phyloP scores from a whole-genome alignment of 2,329 filamentous ascomycete species.

The Huntiella bhutanensis region DNA sequence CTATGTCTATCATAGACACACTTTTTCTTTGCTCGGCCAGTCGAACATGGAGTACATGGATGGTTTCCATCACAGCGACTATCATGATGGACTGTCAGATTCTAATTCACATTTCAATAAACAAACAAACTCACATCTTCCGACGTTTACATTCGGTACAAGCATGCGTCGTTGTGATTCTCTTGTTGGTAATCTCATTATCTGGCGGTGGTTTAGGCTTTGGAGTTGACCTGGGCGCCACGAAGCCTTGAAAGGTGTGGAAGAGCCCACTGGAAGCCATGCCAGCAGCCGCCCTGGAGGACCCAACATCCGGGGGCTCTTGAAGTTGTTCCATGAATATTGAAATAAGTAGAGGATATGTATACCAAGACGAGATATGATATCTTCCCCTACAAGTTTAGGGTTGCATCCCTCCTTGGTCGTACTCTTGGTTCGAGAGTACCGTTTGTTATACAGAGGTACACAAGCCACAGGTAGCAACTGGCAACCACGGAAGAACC shows the following conservation, averaged over 20 bases:
- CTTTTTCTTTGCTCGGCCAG: slow-evolving; percentile 59
- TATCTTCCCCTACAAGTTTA: too few species aligned
- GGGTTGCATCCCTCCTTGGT: too few species aligned
- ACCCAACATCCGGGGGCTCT: too few species aligned
- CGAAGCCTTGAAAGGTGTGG: slow-evolving; percentile 33
- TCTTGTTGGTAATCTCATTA: slow-evolving; percentile 21
- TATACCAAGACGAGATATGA: too few species aligned
- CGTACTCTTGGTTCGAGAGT: too few species aligned
- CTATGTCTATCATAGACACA: slow-evolving; percentile 70
- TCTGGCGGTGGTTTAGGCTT: slow-evolving; percentile 19
- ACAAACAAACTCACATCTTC: slow-evolving; percentile 39
- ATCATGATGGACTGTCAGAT: background rate
- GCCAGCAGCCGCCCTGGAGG: slow-evolving; percentile 18
- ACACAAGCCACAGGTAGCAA: too few species aligned
- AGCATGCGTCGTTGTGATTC: slow-evolving; percentile 41
- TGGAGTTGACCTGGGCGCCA: slow-evolving; percentile 19
- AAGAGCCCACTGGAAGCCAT: slow-evolving; percentile 20
- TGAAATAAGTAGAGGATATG: slow-evolving; percentile 20
- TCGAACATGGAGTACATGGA: slow-evolving; percentile 66
- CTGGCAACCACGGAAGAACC: too few species aligned
- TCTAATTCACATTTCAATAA: background rate
- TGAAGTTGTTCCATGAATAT: too few species aligned
- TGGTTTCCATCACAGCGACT: slow-evolving; percentile 60
- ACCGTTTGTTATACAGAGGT: too few species aligned
- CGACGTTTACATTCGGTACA: slow-evolving; percentile 62